Evolutionary conservation across 352 stramenopile genomes (phyloP), one percentile per base, ranked within the genome.

Genomic region (Phytophthora pinifolia): DNA sequence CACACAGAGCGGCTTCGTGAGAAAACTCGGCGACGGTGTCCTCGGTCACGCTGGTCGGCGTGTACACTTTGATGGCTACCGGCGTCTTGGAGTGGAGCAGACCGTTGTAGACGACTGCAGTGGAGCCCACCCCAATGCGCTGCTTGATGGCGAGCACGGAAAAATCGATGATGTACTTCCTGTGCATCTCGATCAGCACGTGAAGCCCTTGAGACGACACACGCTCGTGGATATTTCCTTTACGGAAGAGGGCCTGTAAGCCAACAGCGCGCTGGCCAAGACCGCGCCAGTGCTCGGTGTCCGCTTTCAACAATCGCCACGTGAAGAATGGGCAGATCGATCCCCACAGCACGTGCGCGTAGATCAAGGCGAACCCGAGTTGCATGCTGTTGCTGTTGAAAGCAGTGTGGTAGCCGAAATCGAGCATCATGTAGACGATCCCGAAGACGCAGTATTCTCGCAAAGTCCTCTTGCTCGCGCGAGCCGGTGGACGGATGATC

Each of bases 251-350:
- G 20, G 61, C 41, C 37, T 78, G 68, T 0, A 76, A 44, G 25
- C 53, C 56, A 14, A 68, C 60, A 0, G 68, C 72, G 9, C 68
- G 72, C 30, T 76, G 58, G 4, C 71, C 67, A 4, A 79, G 67
- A 12, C 75, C 78, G n/a, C 78, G 64, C 78, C 78, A 88, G 36
- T 83, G 78, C 33, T 85, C 74, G 5, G 78, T 88, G 47, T 88
- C 78, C 14, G 78, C 75, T 25, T 80, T 64, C 4, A 88, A 58
- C 31, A 77, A 36, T 9, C 71, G 60, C 66, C 72, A 82, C 1
- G 70, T 33, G 56, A 77, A 70, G 22, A 72, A 59, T 32, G 68
- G 68, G 9, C 68, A 66, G 3, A 77, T 41, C 9, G 65, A 65
- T 9, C 65, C 61, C 68, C 61, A 74, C 6, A 72, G 36, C 1